Evolutionary conservation across 2,329 filamentous ascomycete species (phyloP).

Genomic region (Diplodia sapinea): DNA sequence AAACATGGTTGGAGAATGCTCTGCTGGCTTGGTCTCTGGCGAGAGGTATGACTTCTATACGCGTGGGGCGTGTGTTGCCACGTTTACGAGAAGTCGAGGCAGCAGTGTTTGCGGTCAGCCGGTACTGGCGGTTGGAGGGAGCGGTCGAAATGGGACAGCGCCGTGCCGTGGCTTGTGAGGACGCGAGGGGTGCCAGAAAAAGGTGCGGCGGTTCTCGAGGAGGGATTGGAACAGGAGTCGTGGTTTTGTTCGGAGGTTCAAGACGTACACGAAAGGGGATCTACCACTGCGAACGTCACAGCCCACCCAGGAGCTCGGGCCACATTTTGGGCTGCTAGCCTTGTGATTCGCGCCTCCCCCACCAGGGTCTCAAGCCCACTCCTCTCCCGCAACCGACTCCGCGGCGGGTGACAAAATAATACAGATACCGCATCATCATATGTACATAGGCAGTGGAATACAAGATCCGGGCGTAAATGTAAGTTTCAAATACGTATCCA

Average conservation of each 20-base stretch:
- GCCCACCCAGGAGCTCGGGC: slow-evolving; percentile 21
- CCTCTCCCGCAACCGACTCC: not conserved
- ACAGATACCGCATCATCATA: too few relatives aligned
- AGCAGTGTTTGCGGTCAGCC: slow-evolving; percentile 20
- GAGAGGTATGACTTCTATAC: not conserved
- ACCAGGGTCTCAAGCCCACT: slow-evolving; percentile 2
- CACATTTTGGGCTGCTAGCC: slow-evolving; percentile 21
- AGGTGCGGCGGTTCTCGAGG: slow-evolving; percentile 13
- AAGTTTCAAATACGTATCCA: too few relatives aligned
- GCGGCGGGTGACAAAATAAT: too few relatives aligned
- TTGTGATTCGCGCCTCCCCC: slow-evolving; percentile 12
- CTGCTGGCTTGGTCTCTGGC: not conserved
- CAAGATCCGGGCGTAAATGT: too few relatives aligned
- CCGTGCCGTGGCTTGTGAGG: not conserved
- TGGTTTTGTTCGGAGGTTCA: slow-evolving; percentile 9
- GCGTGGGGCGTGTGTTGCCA: slow-evolving; percentile 17
- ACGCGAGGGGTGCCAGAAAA: not conserved
- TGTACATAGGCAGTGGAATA: too few relatives aligned
- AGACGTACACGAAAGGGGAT: slow-evolving; percentile 20
- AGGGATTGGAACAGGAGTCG: not conserved
- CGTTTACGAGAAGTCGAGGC: slow-evolving; percentile 27
- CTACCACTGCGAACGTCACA: slow-evolving; percentile 26
- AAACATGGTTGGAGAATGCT: slow-evolving; percentile 55
- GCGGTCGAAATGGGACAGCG: not conserved
- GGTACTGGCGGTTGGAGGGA: not conserved